Percentiles rank a stretch among this genome's conserved stretches.
Conservation (phyloP, 192 early-diverging fungal species). For the Coemansia sp. region DNA sequence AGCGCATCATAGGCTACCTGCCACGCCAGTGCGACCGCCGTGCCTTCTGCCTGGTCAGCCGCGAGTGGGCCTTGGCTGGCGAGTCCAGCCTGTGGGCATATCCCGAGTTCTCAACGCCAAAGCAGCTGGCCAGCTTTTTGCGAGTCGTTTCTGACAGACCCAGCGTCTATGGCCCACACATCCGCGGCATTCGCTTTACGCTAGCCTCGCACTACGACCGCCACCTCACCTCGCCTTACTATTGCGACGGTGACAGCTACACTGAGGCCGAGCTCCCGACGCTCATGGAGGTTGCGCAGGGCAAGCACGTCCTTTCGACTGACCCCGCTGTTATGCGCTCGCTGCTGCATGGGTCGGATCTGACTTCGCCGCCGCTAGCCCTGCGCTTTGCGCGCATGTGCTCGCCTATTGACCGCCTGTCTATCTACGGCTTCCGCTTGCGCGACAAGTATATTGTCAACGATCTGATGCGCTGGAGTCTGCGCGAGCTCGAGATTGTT, state of each 20-base stretch:
- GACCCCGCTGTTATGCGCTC: conserved; percentile 32
- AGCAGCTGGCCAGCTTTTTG: conserved; percentile 39
- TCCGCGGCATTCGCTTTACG: conserved; percentile 47
- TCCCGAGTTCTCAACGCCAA: conserved; percentile 38
- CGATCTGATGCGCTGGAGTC: conserved; percentile 47
- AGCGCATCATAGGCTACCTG: conserved; percentile 37
- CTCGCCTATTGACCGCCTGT: conserved; percentile 42
- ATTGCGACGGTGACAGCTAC: conserved; percentile 13
- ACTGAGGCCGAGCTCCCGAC: conserved; percentile 37
- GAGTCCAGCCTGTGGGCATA: conserved; percentile 41
- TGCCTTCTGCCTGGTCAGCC: conserved; percentile 34
- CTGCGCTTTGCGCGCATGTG: conserved; percentile 45
- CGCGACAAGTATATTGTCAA: conserved; percentile 43
- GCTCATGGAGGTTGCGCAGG: conserved; percentile 35
- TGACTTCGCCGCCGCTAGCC: conserved; percentile 35
- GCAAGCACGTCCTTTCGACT: conserved; percentile 39
- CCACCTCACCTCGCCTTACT: conserved; percentile 24
- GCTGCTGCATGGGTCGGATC: conserved; percentile 45
- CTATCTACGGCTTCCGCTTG: conserved; percentile 44
- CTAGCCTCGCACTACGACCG: conserved; percentile 44
- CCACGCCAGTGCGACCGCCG: conserved; percentile 41
- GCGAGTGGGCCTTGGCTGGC: conserved; percentile 40
- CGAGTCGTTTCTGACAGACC: conserved; percentile 20
- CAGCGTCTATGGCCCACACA: conserved; percentile 22
- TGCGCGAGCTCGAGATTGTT: conserved; percentile 45